Percentiles rank a stretch among this genome's conserved stretches.
phyloP scores from a whole-genome alignment of 768 basidiomycete species.

The Tricholoma hemisulphureum region DNA sequence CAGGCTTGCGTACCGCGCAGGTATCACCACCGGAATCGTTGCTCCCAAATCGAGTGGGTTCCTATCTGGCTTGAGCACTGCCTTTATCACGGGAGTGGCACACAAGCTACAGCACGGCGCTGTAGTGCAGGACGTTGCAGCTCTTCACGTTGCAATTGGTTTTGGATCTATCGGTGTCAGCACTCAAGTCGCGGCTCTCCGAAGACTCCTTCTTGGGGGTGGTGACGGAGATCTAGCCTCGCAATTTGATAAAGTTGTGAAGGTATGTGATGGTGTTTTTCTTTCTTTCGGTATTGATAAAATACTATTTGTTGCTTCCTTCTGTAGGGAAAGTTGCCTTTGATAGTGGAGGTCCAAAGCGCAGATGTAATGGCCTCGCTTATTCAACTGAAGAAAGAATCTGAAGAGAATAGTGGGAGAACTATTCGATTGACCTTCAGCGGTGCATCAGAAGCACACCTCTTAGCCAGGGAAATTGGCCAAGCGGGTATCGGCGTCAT shows the following conservation, averaged over 20 bases:
- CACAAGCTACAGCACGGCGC: slow-evolving; percentile 65
- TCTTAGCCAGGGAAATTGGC: slow-evolving; percentile 68
- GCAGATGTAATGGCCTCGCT: slow-evolving; percentile 83
- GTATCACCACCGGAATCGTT: slow-evolving; percentile 56
- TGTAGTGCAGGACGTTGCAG: slow-evolving; percentile 59
- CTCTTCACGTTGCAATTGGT: slow-evolving; percentile 63
- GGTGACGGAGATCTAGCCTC: slow-evolving; percentile 36
- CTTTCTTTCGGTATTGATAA: not conserved
- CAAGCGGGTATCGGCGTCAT: slow-evolving; percentile 48
- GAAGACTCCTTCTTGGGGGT: slow-evolving; percentile 56
- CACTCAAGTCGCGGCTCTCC: slow-evolving; percentile 73
- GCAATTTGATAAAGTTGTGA: slow-evolving; percentile 46
- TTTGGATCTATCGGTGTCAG: slow-evolving; percentile 59
- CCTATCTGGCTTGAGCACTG: slow-evolving; percentile 60
- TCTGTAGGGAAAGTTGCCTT: slow-evolving; percentile 59
- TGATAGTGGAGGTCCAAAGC: slow-evolving; percentile 71
- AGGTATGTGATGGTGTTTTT: slow-evolving; percentile 28
- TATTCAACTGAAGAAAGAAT: slow-evolving; percentile 63
- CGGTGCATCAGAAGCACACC: slow-evolving; percentile 65
- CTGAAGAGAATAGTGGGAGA: slow-evolving; percentile 43
- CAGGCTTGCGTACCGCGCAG: slow-evolving; percentile 67
- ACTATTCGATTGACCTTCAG: slow-evolving; percentile 57
- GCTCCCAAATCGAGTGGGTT: slow-evolving; percentile 58
- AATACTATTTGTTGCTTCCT: not conserved
- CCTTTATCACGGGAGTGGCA: slow-evolving; percentile 59